Evolutionary conservation across 768 basidiomycete genomes (phyloP).

Genomic region (Termitomyces sp.): DNA sequence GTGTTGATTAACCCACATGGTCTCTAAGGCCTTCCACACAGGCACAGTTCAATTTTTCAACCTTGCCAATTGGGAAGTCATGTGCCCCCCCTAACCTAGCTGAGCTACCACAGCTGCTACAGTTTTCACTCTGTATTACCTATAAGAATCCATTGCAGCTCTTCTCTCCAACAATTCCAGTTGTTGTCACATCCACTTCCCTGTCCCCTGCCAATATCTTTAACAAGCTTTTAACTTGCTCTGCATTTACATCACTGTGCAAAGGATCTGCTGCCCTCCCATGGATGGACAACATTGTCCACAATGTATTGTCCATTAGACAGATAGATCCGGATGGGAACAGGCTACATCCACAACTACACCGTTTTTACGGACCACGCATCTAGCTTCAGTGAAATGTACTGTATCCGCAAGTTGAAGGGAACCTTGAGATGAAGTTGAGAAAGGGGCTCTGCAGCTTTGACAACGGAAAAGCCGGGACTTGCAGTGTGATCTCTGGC

Average conservation of each 20-base stretch:
- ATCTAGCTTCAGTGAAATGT: slow-evolving; percentile 58
- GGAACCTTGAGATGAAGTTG: slow-evolving; percentile 40
- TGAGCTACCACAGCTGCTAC: too few species aligned
- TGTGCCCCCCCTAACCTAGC: too few species aligned
- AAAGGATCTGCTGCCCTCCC: slow-evolving; percentile 40
- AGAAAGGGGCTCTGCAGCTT: slow-evolving; percentile 45
- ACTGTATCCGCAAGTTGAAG: slow-evolving; percentile 54
- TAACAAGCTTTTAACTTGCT: slow-evolving; percentile 45
- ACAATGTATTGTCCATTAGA: slow-evolving; percentile 35
- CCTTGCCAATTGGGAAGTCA: too few species aligned
- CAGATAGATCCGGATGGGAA: background rate
- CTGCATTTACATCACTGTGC: slow-evolving; percentile 25
- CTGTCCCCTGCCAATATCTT: slow-evolving; percentile 40
- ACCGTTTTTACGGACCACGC: slow-evolving; percentile 53
- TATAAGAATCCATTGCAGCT: slow-evolving; percentile 52
- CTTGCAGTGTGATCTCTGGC: slow-evolving; percentile 51
- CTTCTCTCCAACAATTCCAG: slow-evolving; percentile 44
- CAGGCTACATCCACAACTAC: slow-evolving; percentile 43
- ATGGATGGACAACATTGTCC: slow-evolving; percentile 54
- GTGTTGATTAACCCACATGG: too few species aligned
- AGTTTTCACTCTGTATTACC: too few species aligned
- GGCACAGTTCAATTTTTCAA: too few species aligned
- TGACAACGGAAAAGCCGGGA: slow-evolving; percentile 48
- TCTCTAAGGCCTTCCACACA: too few species aligned
- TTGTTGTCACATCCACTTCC: slow-evolving; percentile 46